phyloP scores from a whole-genome alignment of 306 rosid genomes.

The Spatholobus suberectus region DNA sequence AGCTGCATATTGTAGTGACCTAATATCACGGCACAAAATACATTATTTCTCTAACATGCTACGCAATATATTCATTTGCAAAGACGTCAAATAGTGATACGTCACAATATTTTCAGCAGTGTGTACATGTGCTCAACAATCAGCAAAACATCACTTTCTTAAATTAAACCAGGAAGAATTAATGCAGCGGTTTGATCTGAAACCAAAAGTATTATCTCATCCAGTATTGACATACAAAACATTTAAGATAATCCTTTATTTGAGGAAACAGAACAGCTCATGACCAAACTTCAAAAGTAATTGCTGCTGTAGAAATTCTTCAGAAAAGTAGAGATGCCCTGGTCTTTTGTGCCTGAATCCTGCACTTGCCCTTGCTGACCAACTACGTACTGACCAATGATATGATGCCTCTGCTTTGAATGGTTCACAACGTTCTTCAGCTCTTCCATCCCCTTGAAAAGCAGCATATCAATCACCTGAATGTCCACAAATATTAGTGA shows the following conservation, averaged over 20 bases:
- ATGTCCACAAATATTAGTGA: constrained; percentile 43
- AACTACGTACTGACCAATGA: constrained; percentile 88
- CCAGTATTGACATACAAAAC: constrained; percentile 43
- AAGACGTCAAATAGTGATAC: neutral
- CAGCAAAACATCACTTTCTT: constrained; percentile 40
- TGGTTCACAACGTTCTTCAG: constrained; percentile 75
- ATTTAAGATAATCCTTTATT: constrained; percentile 54
- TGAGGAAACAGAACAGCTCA: constrained; percentile 36
- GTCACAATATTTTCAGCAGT: constrained; percentile 28
- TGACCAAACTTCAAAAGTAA: constrained; percentile 64
- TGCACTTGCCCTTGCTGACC: constrained; percentile 63
- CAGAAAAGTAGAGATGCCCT: constrained; percentile 67
- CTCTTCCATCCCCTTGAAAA: constrained; percentile 93
- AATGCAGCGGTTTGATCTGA: constrained; percentile 39
- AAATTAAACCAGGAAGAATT: constrained; percentile 38
- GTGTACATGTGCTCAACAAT: constrained; percentile 21
- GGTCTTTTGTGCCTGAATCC: constrained; percentile 73
- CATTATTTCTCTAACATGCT: constrained; percentile 7
- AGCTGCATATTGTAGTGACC: neutral
- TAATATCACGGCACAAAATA: neutral
- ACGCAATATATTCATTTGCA: neutral
- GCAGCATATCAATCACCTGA: constrained; percentile 94
- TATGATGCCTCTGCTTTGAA: constrained; percentile 97
- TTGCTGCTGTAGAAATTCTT: constrained; percentile 79
- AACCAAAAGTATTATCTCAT: constrained; percentile 37